A percentile compares a stretch with the other conserved stretches of the same genome.
These are phyloP conservation scores for Ceratocystis smalleyi DNA, from an alignment of 2,329 filamentous ascomycete species.

Conservation along the genomic window DNA sequence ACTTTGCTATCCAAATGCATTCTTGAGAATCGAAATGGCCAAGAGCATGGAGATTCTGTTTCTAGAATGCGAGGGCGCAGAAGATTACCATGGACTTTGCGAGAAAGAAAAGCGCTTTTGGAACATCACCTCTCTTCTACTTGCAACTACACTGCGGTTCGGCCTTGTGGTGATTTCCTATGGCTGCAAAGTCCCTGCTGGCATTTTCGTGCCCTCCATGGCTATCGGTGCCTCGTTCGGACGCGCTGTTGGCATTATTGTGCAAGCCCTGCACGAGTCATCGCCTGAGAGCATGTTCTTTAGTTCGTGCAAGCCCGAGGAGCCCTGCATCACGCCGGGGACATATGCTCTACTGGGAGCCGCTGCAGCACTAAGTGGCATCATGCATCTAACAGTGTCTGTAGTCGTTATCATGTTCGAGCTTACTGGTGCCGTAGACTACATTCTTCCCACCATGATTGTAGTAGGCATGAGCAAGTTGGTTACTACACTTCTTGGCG, in stretches of 20 bases:
- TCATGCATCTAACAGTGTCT: slow-evolving; percentile 95
- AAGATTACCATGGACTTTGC: slow-evolving; percentile 83
- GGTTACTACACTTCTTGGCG: slow-evolving; percentile 64
- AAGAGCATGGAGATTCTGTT: slow-evolving; percentile 99
- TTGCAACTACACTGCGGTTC: slow-evolving; percentile 67
- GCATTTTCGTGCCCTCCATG: slow-evolving; percentile 98
- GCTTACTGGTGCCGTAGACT: slow-evolving; percentile 88
- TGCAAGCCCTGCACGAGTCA: slow-evolving; percentile 73
- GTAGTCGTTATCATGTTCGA: slow-evolving; percentile 99
- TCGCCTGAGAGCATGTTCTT: slow-evolving; percentile 77
- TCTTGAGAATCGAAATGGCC: slow-evolving; percentile 93
- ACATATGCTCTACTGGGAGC: slow-evolving; percentile 94
- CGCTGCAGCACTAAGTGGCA: slow-evolving; percentile 77
- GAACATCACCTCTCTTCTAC: slow-evolving; percentile 61
- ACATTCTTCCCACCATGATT: slow-evolving; percentile 97
- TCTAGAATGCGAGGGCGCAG: slow-evolving; percentile 73
- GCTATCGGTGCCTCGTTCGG: slow-evolving; percentile 91
- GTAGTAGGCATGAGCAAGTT: slow-evolving; percentile 94
- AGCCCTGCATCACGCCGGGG: slow-evolving; percentile 90
- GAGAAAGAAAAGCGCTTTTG: slow-evolving; percentile 58
- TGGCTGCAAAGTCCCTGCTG: slow-evolving; percentile 92
- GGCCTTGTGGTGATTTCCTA: slow-evolving; percentile 90
- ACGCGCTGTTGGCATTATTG: slow-evolving; percentile 82
- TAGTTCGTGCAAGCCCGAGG: slow-evolving; percentile 72
- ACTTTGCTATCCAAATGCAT: slow-evolving; percentile 93